Percentiles rank a stretch among this genome's conserved stretches.
phyloP scores from a whole-genome alignment of 2,329 filamentous ascomycete species.

The Epichloe hybrida region DNA sequence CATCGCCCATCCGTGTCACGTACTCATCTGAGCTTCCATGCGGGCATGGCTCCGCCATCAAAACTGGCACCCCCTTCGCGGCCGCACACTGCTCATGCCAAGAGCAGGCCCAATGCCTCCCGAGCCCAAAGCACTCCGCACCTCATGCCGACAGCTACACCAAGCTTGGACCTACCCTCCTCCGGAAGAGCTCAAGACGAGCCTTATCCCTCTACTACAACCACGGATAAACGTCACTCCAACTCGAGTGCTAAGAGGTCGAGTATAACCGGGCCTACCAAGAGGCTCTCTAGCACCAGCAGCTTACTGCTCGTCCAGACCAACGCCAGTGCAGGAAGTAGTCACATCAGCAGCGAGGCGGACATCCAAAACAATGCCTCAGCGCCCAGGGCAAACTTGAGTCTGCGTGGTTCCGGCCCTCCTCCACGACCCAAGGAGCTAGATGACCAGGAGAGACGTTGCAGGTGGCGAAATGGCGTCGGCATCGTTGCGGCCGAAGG shows the following conservation, averaged over 20 bases:
- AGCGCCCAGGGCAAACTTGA: slow-evolving; percentile 25
- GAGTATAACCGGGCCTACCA: slow-evolving; percentile 48
- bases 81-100: slow-evolving; percentile 42
- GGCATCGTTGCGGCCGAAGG: slow-evolving; percentile 40
- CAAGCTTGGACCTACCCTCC: slow-evolving; percentile 12
- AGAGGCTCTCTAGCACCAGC: slow-evolving; percentile 46
- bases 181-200: slow-evolving; percentile 14
- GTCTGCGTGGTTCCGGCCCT: slow-evolving; percentile 24
- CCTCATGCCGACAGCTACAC: slow-evolving; percentile 18
- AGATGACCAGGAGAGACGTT: slow-evolving; percentile 29
- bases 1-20: slow-evolving; percentile 20
- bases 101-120: slow-evolving; percentile 28
- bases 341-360: slow-evolving; percentile 32
- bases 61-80: slow-evolving; percentile 18
- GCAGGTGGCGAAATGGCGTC: slow-evolving; percentile 43
- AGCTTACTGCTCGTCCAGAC: slow-evolving; percentile 46
- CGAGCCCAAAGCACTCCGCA: slow-evolving; percentile 37
- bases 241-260: slow-evolving; percentile 42
- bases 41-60: slow-evolving; percentile 9
- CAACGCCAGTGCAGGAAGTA: slow-evolving; percentile 36
- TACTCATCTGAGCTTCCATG: slow-evolving; percentile 20
- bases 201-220: slow-evolving; percentile 6
- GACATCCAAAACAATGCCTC: slow-evolving; percentile 24
- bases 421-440: slow-evolving; percentile 21
- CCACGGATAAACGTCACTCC: slow-evolving; percentile 36